These are phyloP conservation scores for Heterobasidion annosum DNA, from an alignment of 1,284 basidiomycete genomes.

Conservation along the genomic window DNA sequence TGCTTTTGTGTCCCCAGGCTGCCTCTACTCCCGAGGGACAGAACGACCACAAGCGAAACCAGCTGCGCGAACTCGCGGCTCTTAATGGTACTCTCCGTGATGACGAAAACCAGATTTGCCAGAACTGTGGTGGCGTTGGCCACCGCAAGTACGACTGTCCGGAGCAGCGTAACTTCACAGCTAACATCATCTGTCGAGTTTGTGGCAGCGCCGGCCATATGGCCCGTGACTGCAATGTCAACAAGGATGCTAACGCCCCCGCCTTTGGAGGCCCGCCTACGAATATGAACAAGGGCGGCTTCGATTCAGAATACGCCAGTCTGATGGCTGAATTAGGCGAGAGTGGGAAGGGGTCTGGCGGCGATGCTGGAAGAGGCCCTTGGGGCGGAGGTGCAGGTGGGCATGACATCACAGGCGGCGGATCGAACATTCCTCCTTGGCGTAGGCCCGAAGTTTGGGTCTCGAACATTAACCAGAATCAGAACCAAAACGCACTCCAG, in stretches of 20 bases:
- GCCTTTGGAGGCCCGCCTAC: slow-evolving; percentile 19
- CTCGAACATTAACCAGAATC: slow-evolving; percentile 33
- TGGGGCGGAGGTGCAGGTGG: slow-evolving; percentile 55
- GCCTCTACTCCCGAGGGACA: slow-evolving; percentile 98
- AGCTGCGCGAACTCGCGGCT: slow-evolving; percentile 95
- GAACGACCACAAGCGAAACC: slow-evolving; percentile 99
- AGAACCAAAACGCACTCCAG: slow-evolving; percentile 22
- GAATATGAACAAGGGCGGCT: slow-evolving; percentile 52
- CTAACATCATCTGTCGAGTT: slow-evolving; percentile 95
- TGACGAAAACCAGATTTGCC: slow-evolving; percentile 98
- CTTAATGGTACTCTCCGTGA: slow-evolving; percentile 98
- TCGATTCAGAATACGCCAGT: slow-evolving; percentile 96
- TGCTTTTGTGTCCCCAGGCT: slow-evolving; percentile 45
- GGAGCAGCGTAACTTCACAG: slow-evolving; percentile 92
- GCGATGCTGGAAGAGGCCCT: slow-evolving; percentile 42
- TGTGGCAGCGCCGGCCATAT: slow-evolving; percentile 95
- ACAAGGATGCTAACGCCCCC: slow-evolving; percentile 29
- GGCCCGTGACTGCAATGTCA: slow-evolving; percentile 91
- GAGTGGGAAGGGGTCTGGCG: slow-evolving; percentile 47
- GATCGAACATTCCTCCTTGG: slow-evolving; percentile 79
- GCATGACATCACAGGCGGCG: slow-evolving; percentile 70
- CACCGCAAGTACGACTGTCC: slow-evolving; percentile 97
- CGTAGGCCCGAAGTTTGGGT: slow-evolving; percentile 80
- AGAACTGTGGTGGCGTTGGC: slow-evolving; percentile 92
- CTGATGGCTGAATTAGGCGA: slow-evolving; percentile 99